These are phyloP conservation scores for Corymbia maculata DNA, from an alignment of 345 rosid genomes.

Conservation along the genomic window DNA sequence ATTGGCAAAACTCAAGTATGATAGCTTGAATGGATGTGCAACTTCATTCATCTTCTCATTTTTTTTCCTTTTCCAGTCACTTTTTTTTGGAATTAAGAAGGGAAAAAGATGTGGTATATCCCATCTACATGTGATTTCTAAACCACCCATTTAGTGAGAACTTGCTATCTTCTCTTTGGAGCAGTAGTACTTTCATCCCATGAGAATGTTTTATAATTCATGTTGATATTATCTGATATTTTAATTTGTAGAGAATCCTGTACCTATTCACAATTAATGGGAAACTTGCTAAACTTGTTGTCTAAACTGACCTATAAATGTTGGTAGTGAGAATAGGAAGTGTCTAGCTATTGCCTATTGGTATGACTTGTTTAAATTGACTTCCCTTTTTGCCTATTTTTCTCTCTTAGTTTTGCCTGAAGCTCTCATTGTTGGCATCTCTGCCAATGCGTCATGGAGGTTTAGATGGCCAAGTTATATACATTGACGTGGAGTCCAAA, in stretches of 20 bases:
- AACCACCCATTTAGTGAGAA: neutral
- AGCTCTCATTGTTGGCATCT: slow-evolving; percentile 64
- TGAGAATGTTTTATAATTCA: neutral
- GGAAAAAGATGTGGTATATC: neutral
- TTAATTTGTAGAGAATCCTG: neutral
- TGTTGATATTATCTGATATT: neutral
- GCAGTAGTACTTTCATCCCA: neutral
- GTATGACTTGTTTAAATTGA: neutral
- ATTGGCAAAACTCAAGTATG: slow-evolving; percentile 81
- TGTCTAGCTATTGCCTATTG: neutral
- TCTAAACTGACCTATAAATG: neutral
- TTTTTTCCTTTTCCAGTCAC: neutral
- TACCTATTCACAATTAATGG: neutral
- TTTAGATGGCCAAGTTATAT: slow-evolving; percentile 66
- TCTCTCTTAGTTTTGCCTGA: slow-evolving; percentile 53
- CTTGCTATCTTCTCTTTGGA: neutral
- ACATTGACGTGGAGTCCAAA: slow-evolving; percentile 72
- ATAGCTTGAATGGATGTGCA: neutral
- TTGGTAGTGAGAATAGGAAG: neutral
- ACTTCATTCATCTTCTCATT: neutral
- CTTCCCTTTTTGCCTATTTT: neutral
- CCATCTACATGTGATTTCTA: neutral
- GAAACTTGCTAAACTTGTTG: neutral
- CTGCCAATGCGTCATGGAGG: slow-evolving; percentile 66
- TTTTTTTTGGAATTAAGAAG: neutral